Conservation (phyloP, 1,139 yeast genomes). For the Hyphopichia burtonii region DNA sequence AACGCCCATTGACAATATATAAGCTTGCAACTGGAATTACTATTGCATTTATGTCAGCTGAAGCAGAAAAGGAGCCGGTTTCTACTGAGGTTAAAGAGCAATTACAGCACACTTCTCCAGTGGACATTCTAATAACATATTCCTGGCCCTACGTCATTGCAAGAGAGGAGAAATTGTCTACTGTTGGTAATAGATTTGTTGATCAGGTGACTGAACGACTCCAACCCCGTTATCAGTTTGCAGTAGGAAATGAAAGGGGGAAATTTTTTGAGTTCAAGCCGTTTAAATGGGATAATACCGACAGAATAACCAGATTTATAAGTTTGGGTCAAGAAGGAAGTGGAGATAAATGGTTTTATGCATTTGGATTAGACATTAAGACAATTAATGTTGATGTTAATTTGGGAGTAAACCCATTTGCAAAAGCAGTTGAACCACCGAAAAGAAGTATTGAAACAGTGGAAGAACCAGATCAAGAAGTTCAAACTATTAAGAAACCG, state of each 20-base stretch:
- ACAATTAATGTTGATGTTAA: background rate
- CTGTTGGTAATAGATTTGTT: constrained; percentile 38
- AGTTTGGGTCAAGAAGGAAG: constrained; percentile 61
- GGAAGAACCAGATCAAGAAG: constrained; percentile 8
- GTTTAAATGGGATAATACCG: constrained; percentile 49
- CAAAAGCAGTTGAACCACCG: background rate
- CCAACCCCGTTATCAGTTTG: constrained; percentile 67
- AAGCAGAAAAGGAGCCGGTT: constrained; percentile 16
- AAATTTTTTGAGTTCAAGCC: constrained; percentile 57
- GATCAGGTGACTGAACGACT: constrained; percentile 44
- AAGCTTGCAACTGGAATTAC: constrained; percentile 45
- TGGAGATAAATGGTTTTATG: constrained; percentile 70
- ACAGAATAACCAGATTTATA: constrained; percentile 53
- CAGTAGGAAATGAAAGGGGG: constrained; percentile 50
- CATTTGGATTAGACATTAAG: constrained; percentile 45
- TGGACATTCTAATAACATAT: constrained; percentile 59
- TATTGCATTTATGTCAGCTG: constrained; percentile 45
- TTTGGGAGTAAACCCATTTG: background rate
- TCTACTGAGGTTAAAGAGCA: constrained; percentile 14
- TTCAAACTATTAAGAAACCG: constrained; percentile 17
- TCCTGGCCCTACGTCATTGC: constrained; percentile 62
- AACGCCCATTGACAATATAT: constrained; percentile 29
- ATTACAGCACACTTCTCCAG: constrained; percentile 6
- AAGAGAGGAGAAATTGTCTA: constrained; percentile 28
- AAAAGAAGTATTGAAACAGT: background rate